Conservation (phyloP, 192 early-diverging fungal species). For the Coemansia reversa region DNA sequence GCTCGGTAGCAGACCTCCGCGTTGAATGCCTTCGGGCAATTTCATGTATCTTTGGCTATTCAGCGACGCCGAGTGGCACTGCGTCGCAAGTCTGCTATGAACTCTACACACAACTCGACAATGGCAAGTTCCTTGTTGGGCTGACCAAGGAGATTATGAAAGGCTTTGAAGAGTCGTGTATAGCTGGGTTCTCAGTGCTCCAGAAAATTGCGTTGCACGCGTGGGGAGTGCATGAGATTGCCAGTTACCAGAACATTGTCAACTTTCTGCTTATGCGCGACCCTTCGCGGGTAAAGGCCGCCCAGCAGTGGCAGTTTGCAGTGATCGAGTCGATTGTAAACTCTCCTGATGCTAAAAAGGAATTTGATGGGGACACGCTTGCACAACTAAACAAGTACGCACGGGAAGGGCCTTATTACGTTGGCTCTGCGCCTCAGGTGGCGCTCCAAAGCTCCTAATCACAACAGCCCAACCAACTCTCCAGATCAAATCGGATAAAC, state of each 20-base stretch:
- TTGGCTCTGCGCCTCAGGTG: conserved; percentile 27
- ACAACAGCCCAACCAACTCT: neutral
- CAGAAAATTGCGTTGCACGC: conserved; percentile 45
- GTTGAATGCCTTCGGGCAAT: conserved; percentile 45
- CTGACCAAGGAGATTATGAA: conserved; percentile 51
- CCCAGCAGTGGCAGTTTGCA: conserved; percentile 51
- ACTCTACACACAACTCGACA: conserved; percentile 37
- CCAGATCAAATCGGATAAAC: conserved; percentile 1
- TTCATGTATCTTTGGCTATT: conserved; percentile 45
- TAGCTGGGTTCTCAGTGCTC: conserved; percentile 42
- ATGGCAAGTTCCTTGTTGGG: conserved; percentile 35
- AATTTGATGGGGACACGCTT: conserved; percentile 33
- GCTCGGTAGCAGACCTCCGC: conserved; percentile 26
- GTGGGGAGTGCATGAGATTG: conserved; percentile 50
- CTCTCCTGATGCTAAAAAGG: conserved; percentile 22
- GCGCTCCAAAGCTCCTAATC: conserved; percentile 22
- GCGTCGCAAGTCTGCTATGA: conserved; percentile 47
- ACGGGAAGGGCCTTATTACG: conserved; percentile 48
- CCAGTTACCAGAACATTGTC: conserved; percentile 39
- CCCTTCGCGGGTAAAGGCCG: conserved; percentile 34
- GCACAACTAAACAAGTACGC: conserved; percentile 29
- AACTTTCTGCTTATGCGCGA: conserved; percentile 47
- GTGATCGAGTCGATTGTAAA: conserved; percentile 34
- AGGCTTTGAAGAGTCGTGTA: conserved; percentile 50
- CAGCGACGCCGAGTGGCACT: conserved; percentile 16